These are phyloP conservation scores for Rosa lucieae DNA, from an alignment of 306 rosid genomes.

Conservation along the genomic window DNA sequence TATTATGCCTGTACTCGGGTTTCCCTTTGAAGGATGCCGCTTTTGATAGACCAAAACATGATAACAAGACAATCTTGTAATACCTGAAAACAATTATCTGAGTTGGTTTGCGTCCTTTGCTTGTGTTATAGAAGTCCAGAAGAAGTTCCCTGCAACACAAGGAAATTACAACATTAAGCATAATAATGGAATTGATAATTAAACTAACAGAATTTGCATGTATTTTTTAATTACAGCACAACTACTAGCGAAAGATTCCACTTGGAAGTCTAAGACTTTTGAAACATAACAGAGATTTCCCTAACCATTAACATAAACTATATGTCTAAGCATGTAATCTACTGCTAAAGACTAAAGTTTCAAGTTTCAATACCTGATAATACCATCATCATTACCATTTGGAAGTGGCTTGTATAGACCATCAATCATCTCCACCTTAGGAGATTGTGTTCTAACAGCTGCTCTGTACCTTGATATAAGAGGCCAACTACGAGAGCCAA, in stretches of 20 bases:
- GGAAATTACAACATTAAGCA: slow-evolving; percentile 17
- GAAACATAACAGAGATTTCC: not conserved
- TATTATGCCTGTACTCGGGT: not conserved
- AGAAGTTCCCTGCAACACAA: slow-evolving; percentile 77
- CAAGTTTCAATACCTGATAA: slow-evolving; percentile 60
- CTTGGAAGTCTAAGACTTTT: not conserved
- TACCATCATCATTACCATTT: slow-evolving; percentile 75
- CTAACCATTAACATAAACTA: not conserved
- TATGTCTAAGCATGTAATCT: not conserved
- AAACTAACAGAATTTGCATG: not conserved
- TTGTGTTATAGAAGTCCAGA: slow-evolving; percentile 70
- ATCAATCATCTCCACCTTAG: slow-evolving; percentile 85
- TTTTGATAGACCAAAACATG: not conserved
- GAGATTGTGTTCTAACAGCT: slow-evolving; percentile 73
- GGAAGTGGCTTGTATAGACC: slow-evolving; percentile 75
- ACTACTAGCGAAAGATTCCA: not conserved
- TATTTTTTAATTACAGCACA: not conserved
- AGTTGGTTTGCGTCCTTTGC: slow-evolving; percentile 60
- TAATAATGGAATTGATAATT: slow-evolving; percentile 13
- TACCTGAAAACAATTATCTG: slow-evolving; percentile 94
- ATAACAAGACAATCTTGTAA: slow-evolving; percentile 11
- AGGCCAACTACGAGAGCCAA: slow-evolving; percentile 88
- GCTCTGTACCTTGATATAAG: slow-evolving; percentile 91
- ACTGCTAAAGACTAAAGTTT: not conserved
- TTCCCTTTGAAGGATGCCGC: not conserved